Evolutionary conservation across 177 flowering plant species (phyloP).

Genomic region (Telopea speciosissima): DNA sequence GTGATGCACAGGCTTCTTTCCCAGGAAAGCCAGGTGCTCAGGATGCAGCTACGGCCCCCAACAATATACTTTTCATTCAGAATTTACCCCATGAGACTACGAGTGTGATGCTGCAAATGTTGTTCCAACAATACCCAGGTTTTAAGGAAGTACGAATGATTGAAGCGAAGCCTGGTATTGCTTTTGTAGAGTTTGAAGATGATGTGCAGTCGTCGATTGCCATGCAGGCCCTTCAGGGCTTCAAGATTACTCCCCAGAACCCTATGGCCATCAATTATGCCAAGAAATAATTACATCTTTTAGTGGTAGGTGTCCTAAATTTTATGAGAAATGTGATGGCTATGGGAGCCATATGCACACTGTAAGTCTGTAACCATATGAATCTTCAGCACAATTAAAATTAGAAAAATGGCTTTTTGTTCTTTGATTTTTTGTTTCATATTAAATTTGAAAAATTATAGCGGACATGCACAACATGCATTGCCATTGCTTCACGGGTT

Average conservation of each 20-base stretch:
- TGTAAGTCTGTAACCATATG: conserved; percentile 2
- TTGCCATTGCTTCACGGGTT: too few relatives aligned
- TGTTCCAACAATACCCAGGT: conserved; percentile 88
- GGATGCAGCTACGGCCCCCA: conserved; percentile 62
- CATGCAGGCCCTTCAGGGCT: conserved; percentile 92
- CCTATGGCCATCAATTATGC: conserved; percentile 82
- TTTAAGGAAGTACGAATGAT: conserved; percentile 86
- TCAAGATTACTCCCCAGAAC: conserved; percentile 75
- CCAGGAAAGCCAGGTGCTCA: conserved; percentile 44
- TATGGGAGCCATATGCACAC: neutral
- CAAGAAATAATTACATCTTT: conserved; percentile 46
- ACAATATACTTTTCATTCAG: conserved; percentile 82
- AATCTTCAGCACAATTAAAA: neutral
- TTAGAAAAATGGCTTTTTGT: too few relatives aligned
- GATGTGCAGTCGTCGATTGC: conserved; percentile 78
- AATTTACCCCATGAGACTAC: conserved; percentile 87
- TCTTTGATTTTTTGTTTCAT: neutral
- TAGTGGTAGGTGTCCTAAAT: neutral
- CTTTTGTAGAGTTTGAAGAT: conserved; percentile 90
- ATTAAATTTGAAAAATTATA: too few relatives aligned
- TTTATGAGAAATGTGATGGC: neutral
- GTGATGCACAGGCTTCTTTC: conserved; percentile 42
- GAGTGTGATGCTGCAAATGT: conserved; percentile 70
- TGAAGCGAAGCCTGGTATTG: conserved; percentile 97
- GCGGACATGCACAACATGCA: too few relatives aligned